Conservation (phyloP, 148 eudicot species). For the Hydrangea macrophylla region DNA sequence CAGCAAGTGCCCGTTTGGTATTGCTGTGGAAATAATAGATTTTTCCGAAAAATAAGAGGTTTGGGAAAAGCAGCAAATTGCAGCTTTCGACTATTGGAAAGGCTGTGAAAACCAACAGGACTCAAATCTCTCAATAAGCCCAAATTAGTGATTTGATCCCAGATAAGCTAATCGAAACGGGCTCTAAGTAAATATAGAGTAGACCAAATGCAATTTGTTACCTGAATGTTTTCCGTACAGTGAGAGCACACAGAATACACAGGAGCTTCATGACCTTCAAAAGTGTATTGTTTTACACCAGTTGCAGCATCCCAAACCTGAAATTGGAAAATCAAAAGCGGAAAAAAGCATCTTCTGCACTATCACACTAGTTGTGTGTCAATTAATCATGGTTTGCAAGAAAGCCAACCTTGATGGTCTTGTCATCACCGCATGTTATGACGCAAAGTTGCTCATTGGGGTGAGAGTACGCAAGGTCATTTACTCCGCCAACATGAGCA, state of each 20-base stretch:
- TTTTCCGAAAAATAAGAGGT: too few species aligned
- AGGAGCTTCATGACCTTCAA: conserved; percentile 88
- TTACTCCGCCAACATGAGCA: conserved; percentile 87
- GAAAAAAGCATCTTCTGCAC: not conserved
- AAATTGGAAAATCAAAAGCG: not conserved
- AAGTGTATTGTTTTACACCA: conserved; percentile 70
- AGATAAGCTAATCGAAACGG: too few species aligned
- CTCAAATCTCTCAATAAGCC: too few species aligned
- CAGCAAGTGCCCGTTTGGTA: too few species aligned
- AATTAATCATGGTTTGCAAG: not conserved
- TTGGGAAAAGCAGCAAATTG: too few species aligned
- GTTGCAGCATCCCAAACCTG: conserved; percentile 85
- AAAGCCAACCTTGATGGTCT: conserved; percentile 67
- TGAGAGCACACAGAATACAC: conserved; percentile 92
- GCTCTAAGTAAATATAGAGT: too few species aligned
- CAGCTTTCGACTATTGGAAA: too few species aligned
- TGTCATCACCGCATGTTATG: conserved; percentile 94
- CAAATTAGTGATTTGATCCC: too few species aligned
- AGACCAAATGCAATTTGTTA: conserved; percentile 15
- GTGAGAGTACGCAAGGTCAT: conserved; percentile 84
- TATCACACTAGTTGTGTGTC: not conserved
- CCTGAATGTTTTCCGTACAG: conserved; percentile 73
- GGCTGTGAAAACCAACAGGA: too few species aligned
- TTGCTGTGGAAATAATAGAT: too few species aligned
- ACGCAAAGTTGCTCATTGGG: conserved; percentile 74